A percentile compares a stretch with the other conserved stretches of the same genome.
Conservation (phyloP, 192 early-diverging fungal species). For the Irineochytrium annulatum region DNA sequence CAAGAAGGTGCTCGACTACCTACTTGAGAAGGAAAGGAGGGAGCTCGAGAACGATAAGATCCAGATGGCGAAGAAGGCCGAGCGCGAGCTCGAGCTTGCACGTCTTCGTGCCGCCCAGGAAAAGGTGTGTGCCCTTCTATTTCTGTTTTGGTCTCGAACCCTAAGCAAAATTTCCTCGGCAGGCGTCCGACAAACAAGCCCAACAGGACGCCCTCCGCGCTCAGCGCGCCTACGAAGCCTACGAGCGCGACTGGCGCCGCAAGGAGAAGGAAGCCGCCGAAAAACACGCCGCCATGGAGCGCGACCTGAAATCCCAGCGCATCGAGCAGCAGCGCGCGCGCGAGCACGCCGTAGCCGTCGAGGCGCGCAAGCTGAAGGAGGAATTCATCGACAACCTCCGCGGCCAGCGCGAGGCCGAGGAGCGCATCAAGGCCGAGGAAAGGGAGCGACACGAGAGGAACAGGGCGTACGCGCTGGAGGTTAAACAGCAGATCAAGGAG, state of each 20-base stretch:
- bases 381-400: conserved; percentile 51
- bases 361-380: conserved; percentile 50
- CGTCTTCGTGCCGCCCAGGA: conserved; percentile 54
- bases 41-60: conserved; percentile 51
- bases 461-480: conserved; percentile 45
- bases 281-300: conserved; percentile 32
- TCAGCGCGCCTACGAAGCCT: conserved; percentile 51
- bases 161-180: neutral
- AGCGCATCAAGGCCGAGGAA: conserved; percentile 38
- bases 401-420: conserved; percentile 47
- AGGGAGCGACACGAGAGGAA: conserved; percentile 35
- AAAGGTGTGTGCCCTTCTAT: conserved; percentile 24
- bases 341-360: conserved; percentile 54
- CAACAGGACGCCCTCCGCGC: conserved; percentile 53
- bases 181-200: conserved; percentile 59
- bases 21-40: conserved; percentile 54
- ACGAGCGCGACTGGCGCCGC: conserved; percentile 56
- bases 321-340: conserved; percentile 47
- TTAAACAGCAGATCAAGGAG: conserved; percentile 51
- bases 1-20: conserved; percentile 49
- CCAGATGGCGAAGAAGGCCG: conserved; percentile 42
- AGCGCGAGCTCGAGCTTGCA: conserved; percentile 51
- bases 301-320: conserved; percentile 40
- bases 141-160: neutral
- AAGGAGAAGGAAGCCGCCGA: conserved; percentile 50